Percentiles rank a stretch among this genome's conserved stretches.
These are phyloP conservation scores for Nitzschia sp. DNA, from an alignment of 108 stramenopile genomes.

Conservation along the genomic window DNA sequence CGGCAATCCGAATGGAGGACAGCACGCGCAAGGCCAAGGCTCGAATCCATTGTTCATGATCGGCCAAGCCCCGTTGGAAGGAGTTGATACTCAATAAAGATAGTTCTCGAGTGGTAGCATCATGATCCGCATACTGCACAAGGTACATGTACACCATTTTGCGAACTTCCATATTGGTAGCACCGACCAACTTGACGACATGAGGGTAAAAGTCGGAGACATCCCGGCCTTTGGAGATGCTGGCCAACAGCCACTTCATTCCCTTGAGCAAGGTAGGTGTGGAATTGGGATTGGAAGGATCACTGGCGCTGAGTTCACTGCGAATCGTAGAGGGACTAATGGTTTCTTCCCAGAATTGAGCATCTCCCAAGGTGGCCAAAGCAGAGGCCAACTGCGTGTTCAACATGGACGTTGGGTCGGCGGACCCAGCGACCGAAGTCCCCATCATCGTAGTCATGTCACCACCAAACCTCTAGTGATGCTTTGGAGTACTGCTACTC, in stretches of 20 bases:
- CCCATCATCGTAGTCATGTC: slow-evolving; percentile 2
- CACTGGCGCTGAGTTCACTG: slow-evolving; percentile 54
- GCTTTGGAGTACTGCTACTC: no score
- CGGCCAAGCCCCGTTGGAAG: slow-evolving; percentile 96
- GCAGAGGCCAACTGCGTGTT: slow-evolving; percentile 65
- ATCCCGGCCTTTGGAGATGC: slow-evolving; percentile 93
- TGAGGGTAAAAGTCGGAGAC: slow-evolving; percentile 96
- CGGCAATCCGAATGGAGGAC: slow-evolving; percentile 92
- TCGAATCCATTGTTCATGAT: slow-evolving; percentile 91
- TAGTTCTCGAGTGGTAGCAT: slow-evolving; percentile 89
- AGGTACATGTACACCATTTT: slow-evolving; percentile 99
- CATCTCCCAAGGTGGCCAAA: slow-evolving; percentile 73
- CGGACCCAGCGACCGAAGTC: slow-evolving; percentile 6
- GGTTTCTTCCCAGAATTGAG: slow-evolving; percentile 97
- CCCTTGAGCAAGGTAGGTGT: slow-evolving; percentile 83
- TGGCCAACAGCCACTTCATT: slow-evolving; percentile 98
- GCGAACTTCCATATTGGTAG: slow-evolving; percentile 88
- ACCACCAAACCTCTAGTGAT: no score
- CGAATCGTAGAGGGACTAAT: slow-evolving; percentile 89
- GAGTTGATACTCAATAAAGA: slow-evolving; percentile 93
- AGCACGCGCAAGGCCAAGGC: slow-evolving; percentile 94
- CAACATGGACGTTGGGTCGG: slow-evolving; percentile 53
- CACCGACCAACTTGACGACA: slow-evolving; percentile 94
- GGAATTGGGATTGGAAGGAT: slow-evolving; percentile 72
- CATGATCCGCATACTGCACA: slow-evolving; percentile 90